phyloP scores from a whole-genome alignment of 176 grass and related monocot genomes.

The Oryza nivara region DNA sequence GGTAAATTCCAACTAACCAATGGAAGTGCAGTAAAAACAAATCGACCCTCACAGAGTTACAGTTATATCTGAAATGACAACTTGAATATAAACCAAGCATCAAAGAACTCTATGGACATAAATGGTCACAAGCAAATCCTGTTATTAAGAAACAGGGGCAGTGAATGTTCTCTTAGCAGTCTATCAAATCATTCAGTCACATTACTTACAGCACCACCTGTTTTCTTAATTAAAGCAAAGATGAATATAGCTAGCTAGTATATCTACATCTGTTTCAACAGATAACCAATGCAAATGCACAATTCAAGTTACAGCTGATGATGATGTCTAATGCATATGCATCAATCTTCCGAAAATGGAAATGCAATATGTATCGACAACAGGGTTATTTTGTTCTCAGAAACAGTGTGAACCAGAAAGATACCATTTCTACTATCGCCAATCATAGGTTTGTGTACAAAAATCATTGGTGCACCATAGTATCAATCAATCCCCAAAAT shows the following conservation, averaged over 20 bases:
- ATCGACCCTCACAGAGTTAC: neutral
- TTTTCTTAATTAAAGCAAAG: constrained; percentile 29
- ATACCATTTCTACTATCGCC: constrained; percentile 6
- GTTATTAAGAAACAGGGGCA: constrained; percentile 5
- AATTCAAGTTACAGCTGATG: constrained; percentile 2
- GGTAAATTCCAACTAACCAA: constrained; percentile 16
- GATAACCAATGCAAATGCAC: neutral
- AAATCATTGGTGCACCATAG: neutral
- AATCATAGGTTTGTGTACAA: constrained; percentile 1
- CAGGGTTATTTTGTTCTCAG: neutral
- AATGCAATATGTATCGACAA: constrained; percentile 2
- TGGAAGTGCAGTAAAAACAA: neutral
- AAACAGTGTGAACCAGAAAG: neutral
- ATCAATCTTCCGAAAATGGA: neutral
- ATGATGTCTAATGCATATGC: constrained; percentile 4
- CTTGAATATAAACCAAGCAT: constrained; percentile 13
- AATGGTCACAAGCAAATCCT: constrained; percentile 7
- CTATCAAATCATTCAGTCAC: neutral
- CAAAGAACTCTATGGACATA: neutral
- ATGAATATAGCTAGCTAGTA: neutral
- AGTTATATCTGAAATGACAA: neutral
- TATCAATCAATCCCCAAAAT: neutral
- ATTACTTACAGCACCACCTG: neutral
- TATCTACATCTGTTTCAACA: constrained; percentile 22
- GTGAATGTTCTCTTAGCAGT: neutral